Base-by-base conservation (phyloP, 371 early-diverging fungal species). In the Actinomucor elegans region DNA sequence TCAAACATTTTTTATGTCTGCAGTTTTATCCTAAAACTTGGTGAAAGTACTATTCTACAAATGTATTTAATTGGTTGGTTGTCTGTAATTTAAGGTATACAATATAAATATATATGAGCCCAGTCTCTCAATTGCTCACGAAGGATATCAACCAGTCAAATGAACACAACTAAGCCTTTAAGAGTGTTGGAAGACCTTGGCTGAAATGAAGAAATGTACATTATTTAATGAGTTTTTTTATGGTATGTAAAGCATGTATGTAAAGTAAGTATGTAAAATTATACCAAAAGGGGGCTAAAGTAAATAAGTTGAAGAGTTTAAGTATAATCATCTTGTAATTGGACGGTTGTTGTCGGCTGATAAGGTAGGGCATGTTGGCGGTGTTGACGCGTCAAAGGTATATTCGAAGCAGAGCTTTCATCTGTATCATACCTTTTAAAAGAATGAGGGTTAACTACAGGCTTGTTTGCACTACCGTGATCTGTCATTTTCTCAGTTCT, bases 241-340 rank as follows among this genome's bases (percentile, higher is more conserved):
- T 35, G 36, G 41, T 41, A 41, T 12, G 26, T 41, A 24, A 23
- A 41, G 14, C 14, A 20, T 21, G 5, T 20, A 28, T 15, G 40
- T 40, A 8, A 7, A 27, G 21, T 20, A 34, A 33, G 32, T 34
- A 23, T 24, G 12, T 34, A 21, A 26, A 26, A 48, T n/a, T n/a
- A n/a, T n/a, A n/a, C n/a, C 21, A 26, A 27, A 18, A 18, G 18
- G 32, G 34, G 23, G n/a, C 11, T 24, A 12, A 33, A 14, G 17
- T 12, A 35, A 10, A 38, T 28, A 14, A 23, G 33, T 38, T 52
- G 52, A 28, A 35, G 20, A 36, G n/a, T n/a, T n/a, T n/a, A n/a
- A n/a, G n/a, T n/a, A n/a, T n/a, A n/a, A n/a, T n/a, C n/a, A n/a
- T 58, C 59, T 29, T 56, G 48, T 42, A 56, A 42, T 18, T 61